Evolutionary conservation across 1,284 basidiomycete species (phyloP).

Genomic region (Cutaneotrichosporon dermatis): DNA sequence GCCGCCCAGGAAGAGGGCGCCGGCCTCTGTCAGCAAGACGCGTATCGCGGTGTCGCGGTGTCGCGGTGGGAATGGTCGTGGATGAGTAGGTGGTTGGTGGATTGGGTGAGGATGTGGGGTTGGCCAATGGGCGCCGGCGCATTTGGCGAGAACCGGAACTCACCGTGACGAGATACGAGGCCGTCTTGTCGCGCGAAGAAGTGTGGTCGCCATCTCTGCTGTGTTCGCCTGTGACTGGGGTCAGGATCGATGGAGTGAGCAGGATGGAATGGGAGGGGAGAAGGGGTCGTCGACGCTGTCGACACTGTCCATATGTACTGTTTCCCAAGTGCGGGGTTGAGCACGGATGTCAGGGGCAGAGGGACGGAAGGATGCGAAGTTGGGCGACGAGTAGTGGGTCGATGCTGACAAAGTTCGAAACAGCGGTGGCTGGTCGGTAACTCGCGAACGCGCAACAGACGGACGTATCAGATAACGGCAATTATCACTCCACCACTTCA

Average conservation of each 20-base stretch:
- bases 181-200: constrained; percentile 15
- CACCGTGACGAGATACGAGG: constrained; percentile 10
- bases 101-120: not conserved
- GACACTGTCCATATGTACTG: not conserved
- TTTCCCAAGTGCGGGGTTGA: too few species aligned
- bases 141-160: not conserved
- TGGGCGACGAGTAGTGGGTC: not conserved
- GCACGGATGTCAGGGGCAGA: not conserved
- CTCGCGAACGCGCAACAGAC: not conserved
- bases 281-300: not conserved
- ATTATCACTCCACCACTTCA: not conserved
- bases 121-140: not conserved
- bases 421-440: too few species aligned
- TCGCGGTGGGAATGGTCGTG: not conserved
- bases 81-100: not conserved
- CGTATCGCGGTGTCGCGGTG: too few species aligned
- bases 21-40: constrained; percentile 19
- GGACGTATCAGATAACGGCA: not conserved
- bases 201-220: constrained; percentile 15
- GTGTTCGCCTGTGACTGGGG: not conserved
- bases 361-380: not conserved
- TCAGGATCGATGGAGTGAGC: not conserved
- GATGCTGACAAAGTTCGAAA: too few species aligned
- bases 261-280: not conserved
- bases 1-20: constrained; percentile 36